Percentiles rank a stretch among this genome's conserved stretches.
Evolutionary conservation across 2,329 filamentous ascomycete species (phyloP).

Genomic region (Arthrobotrys musiformis): DNA sequence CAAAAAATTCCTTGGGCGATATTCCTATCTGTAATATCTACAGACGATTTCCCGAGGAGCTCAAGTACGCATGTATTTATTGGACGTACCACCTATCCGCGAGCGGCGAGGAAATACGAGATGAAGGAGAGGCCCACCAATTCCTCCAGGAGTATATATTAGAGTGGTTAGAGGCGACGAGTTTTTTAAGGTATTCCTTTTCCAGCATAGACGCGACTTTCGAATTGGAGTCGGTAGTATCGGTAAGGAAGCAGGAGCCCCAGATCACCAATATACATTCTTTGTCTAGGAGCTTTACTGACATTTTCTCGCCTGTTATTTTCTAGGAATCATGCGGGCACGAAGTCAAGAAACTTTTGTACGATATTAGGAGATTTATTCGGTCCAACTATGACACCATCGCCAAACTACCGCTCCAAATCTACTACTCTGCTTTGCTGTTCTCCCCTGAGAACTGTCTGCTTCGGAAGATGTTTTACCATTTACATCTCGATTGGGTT

Average conservation of each 20-base stretch:
- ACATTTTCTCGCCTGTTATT: neutral
- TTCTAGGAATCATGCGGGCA: neutral
- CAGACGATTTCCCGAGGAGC: neutral
- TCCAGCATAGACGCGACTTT: neutral
- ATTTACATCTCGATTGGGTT: constrained; percentile 54
- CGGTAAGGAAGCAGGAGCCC: neutral
- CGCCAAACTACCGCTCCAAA: constrained; percentile 1
- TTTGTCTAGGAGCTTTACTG: neutral
- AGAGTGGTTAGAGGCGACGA: constrained; percentile 14
- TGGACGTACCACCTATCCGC: constrained; percentile 1
- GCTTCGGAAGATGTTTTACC: neutral
- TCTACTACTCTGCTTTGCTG: constrained; percentile 19
- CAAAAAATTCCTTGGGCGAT: neutral
- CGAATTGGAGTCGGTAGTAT: neutral
- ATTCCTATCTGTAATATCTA: neutral
- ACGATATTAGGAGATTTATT: constrained; percentile 52
- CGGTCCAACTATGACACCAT: neutral
- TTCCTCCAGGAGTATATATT: constrained; percentile 9
- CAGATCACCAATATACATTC: neutral
- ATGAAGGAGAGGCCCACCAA: neutral
- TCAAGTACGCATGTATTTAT: constrained; percentile 15
- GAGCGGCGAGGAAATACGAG: neutral
- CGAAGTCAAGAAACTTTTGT: neutral
- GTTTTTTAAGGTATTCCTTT: neutral
- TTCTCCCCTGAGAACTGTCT: constrained; percentile 17